phyloP scores from a whole-genome alignment of 768 basidiomycete genomes.

The Lyophyllum decastes region DNA sequence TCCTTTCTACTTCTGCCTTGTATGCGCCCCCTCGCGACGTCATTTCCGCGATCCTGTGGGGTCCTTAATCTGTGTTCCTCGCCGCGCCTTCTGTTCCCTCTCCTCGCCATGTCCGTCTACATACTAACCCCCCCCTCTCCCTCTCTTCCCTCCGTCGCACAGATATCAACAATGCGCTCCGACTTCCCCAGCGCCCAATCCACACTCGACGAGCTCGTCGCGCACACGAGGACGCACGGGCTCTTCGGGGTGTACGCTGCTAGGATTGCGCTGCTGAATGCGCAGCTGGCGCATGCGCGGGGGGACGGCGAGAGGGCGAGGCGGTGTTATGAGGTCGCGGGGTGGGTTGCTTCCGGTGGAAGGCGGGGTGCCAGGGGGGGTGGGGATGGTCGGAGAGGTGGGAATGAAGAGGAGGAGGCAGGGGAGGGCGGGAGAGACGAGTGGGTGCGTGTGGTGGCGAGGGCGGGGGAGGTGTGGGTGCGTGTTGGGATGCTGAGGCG shows the following conservation, averaged over 20 bases:
- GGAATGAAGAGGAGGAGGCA: neutral
- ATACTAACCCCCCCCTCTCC: neutral
- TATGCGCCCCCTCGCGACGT: too few species aligned
- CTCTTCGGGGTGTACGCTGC: conserved; percentile 60
- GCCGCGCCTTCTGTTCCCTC: too few species aligned
- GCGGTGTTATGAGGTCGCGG: conserved; percentile 65
- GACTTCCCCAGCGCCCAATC: conserved; percentile 66
- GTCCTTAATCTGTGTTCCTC: too few species aligned
- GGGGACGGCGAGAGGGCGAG: conserved; percentile 54
- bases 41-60: too few species aligned
- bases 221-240: conserved; percentile 60
- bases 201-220: conserved; percentile 51
- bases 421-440: conserved; percentile 28
- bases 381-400: too few species aligned
- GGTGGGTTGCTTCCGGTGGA: conserved; percentile 38
- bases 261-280: conserved; percentile 67
- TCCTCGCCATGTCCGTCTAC: too few species aligned
- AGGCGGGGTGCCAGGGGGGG: neutral
- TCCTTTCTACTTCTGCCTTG: too few species aligned
- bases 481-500: conserved; percentile 40
- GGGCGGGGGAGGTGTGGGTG: conserved; percentile 53
- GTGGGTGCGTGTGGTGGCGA: conserved; percentile 49
- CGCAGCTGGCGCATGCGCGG: conserved; percentile 72
- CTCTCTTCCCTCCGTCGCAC: too few species aligned
- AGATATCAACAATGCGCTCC: conserved; percentile 69